phyloP scores from a whole-genome alignment of 805 yeast species.

The Pichia manshurica region DNA sequence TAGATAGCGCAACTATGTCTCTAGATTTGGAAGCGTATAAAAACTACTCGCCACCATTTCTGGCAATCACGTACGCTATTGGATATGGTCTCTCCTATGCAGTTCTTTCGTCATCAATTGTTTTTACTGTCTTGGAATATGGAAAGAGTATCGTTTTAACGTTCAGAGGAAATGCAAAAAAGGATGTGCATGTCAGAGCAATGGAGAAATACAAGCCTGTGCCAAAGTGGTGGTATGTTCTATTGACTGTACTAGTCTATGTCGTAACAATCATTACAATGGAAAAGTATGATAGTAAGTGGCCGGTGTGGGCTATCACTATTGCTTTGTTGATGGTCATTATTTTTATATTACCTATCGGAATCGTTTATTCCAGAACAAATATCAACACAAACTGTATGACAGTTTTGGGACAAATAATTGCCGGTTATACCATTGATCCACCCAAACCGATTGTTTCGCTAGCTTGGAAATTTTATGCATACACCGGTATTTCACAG shows the following conservation, averaged over 20 bases:
- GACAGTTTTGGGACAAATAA: slow-evolving; percentile 1
- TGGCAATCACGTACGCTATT: background rate
- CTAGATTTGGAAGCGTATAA: slow-evolving; percentile 1
- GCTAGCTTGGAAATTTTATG: slow-evolving; percentile 2
- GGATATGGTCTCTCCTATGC: slow-evolving; percentile 4
- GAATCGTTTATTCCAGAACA: background rate
- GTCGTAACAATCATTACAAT: background rate
- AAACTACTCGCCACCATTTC: slow-evolving; percentile 1
- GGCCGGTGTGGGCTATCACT: slow-evolving; percentile 1
- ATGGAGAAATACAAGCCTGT: slow-evolving; percentile 1
- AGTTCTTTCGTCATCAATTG: background rate
- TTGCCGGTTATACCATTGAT: background rate
- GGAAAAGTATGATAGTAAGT: slow-evolving; percentile 1
- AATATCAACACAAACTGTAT: slow-evolving; percentile 2
- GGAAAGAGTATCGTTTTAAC: background rate
- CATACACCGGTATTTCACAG: background rate
- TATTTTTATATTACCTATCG: background rate
- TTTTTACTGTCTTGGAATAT: background rate
- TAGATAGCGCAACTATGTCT: background rate
- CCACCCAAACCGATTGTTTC: slow-evolving; percentile 5
- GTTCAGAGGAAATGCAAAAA: background rate
- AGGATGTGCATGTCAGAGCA: slow-evolving; percentile 1
- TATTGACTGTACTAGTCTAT: background rate
- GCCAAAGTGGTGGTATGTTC: slow-evolving; percentile 2
- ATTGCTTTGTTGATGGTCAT: background rate